Conservation (phyloP, 2,329 filamentous ascomycete genomes). For the Neopestalotiopsis rosae region DNA sequence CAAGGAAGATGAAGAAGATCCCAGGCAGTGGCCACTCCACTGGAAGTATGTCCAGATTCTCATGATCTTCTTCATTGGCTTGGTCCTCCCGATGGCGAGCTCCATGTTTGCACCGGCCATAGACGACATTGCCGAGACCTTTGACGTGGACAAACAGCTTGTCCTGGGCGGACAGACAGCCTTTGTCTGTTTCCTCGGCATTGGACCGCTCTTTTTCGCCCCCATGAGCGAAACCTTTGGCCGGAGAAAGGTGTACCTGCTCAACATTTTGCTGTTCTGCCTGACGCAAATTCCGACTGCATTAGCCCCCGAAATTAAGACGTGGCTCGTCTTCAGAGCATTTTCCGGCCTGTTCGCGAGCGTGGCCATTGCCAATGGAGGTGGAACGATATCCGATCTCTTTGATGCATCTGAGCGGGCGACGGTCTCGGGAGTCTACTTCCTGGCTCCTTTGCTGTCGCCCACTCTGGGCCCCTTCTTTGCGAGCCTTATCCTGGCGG, state of each 20-base stretch:
- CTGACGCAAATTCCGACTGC: slow-evolving; percentile 51
- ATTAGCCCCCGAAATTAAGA: slow-evolving; percentile 51
- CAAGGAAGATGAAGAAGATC: neutral
- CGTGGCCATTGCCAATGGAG: slow-evolving; percentile 67
- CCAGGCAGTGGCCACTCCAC: neutral
- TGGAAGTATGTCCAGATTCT: slow-evolving; percentile 9
- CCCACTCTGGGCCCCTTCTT: slow-evolving; percentile 42
- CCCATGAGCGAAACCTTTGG: slow-evolving; percentile 5
- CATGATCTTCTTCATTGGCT: neutral
- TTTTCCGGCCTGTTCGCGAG: slow-evolving; percentile 67
- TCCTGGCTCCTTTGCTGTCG: slow-evolving; percentile 39
- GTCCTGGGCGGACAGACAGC: neutral
- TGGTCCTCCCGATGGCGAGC: slow-evolving; percentile 1
- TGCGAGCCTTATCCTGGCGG: neutral
- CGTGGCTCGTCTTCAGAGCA: slow-evolving; percentile 64
- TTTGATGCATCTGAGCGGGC: slow-evolving; percentile 54
- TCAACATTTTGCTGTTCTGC: neutral
- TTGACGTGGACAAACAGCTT: neutral
- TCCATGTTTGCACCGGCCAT: slow-evolving; percentile 7
- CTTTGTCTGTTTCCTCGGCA: neutral
- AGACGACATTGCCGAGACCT: neutral
- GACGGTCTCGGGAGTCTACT: slow-evolving; percentile 48
- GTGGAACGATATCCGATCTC: slow-evolving; percentile 70
- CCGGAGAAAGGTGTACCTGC: slow-evolving; percentile 4
- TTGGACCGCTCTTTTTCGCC: slow-evolving; percentile 6